Base-by-base conservation (phyloP, 2,329 filamentous ascomycete species). In the Fusarium papillatum region DNA sequence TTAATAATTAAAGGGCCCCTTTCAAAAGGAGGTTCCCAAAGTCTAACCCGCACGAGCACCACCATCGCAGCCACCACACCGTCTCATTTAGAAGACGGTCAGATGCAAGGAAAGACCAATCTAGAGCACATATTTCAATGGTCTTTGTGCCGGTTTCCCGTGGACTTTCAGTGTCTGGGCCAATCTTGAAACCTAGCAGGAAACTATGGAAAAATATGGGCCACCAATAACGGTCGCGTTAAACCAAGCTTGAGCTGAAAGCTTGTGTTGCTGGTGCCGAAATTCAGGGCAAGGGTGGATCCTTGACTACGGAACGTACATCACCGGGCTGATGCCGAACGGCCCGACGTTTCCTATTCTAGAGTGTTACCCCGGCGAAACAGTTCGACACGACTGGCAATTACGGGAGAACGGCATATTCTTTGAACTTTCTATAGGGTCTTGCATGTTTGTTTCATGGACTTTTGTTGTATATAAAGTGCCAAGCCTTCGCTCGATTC, bases 121-220 rank as follows among this genome's bases (percentile, higher is more conserved):
- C 50, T 57, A 34, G 50, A 57, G 50, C 50, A 36, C 29, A 36
- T 34, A 50, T 50, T 53, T 34, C 13, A 57, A 39, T 39, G 22
- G 3, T 60, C 36, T 2, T 38, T 41, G 61, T 76, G 73, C 73
- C 73, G 73, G 11, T 43, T 41, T 59, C 38, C 73, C 73, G 73
- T 46, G 38, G 59, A 55, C 13, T 31, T 24, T 7, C 4, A 39
- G 8, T n/a, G 34, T 62, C 64, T 22, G 66, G 66, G 53, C 69
- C 29, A 43, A 43, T 66, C 14, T 16, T 76, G 74, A 74, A 76
- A 76, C 74, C 41, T 57, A 62, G 65, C 70, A 74, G 38, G 5
- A 24, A 36, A 36, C 7, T 8, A n/a, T 57, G 73, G 73, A 66
- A 55, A 71, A 76, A 53, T 62, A 19, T 4, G n/a, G 10, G 63